Base-by-base conservation (phyloP, 108 stramenopile genomes). In the Pseudonitzschia multistriata region DNA sequence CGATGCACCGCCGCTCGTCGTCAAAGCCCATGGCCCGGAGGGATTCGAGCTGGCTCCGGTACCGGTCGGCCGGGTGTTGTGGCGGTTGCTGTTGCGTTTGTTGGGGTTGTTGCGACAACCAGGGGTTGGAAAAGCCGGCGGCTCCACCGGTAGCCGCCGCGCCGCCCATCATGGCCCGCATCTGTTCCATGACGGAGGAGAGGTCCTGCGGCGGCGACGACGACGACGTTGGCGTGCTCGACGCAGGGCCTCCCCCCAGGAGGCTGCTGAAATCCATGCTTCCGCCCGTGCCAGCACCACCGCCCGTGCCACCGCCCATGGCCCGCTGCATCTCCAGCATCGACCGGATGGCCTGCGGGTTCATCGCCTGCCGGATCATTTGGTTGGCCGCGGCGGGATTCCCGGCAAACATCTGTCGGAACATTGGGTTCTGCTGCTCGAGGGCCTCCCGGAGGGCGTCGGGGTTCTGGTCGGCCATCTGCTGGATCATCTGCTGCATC, bases 21-120 rank as follows among this genome's bases (percentile, higher is more conserved):
- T 90, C 88, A 71, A 96, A 95, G 60, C 96, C 96, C 92, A 96
- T 93, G 68, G 86, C 90, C 22, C 84, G 54, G 37, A 94, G 70
- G 47, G 75, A 81, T 65, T 86, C 81, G 33, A 94, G 73, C 74
- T 94, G 93, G 22, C 50, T 53, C 53, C 86, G 77, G 74, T 82
- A 94, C 17, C 88, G 81, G 60, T 91, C 85, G 25, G 85, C 85
- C 35, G 85, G 80, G 49, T 76, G 74, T 42, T 79, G 78, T 29
- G 45, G 49, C 30, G 47, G 54, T 36, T 73, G 70, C 39, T 68
- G 66, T 40, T 30, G 49, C 27, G 37, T 56, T 14, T 11, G 33
- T 59, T 34, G 66, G 2, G 42, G 17, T n/a, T n/a, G n/a, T 61
- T 54, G 66, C 68, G 55, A 49, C 31, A 25, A 66, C 19, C 15